Evolutionary conservation across 345 rosid genomes (phyloP).

Genomic region (Gossypium mustelinum): DNA sequence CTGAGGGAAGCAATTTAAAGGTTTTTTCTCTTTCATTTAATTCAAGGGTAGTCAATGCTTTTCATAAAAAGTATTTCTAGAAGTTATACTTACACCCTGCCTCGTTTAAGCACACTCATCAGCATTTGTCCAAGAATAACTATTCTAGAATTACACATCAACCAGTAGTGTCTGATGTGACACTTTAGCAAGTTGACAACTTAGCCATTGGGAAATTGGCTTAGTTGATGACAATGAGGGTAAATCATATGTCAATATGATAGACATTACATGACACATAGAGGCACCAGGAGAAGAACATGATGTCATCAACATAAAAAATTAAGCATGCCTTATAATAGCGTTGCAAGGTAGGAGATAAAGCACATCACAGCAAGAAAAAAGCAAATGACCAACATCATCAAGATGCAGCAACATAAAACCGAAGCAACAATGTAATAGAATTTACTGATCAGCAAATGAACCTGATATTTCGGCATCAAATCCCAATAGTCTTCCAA

Average conservation of each 20-base stretch:
- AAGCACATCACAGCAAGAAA: neutral
- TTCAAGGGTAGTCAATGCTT: neutral
- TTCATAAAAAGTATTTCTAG: neutral
- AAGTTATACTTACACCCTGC: neutral
- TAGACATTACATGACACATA: neutral
- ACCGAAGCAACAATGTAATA: neutral
- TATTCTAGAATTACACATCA: neutral
- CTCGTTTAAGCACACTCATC: neutral
- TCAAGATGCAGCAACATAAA: conserved; percentile 8
- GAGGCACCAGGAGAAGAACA: neutral
- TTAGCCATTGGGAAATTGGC: neutral
- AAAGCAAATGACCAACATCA: neutral
- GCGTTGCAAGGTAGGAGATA: neutral
- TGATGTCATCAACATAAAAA: neutral
- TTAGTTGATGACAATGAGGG: neutral
- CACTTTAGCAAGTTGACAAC: neutral
- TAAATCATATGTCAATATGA: neutral
- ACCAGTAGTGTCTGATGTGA: neutral
- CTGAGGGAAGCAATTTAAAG: neutral
- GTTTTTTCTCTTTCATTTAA: neutral
- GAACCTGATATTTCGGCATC: conserved; percentile 91
- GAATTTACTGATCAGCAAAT: conserved; percentile 12
- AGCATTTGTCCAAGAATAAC: neutral
- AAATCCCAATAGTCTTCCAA: conserved; percentile 84
- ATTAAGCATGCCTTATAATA: neutral